phyloP scores from a whole-genome alignment of 768 basidiomycete species.

The Suillus subalutaceus region DNA sequence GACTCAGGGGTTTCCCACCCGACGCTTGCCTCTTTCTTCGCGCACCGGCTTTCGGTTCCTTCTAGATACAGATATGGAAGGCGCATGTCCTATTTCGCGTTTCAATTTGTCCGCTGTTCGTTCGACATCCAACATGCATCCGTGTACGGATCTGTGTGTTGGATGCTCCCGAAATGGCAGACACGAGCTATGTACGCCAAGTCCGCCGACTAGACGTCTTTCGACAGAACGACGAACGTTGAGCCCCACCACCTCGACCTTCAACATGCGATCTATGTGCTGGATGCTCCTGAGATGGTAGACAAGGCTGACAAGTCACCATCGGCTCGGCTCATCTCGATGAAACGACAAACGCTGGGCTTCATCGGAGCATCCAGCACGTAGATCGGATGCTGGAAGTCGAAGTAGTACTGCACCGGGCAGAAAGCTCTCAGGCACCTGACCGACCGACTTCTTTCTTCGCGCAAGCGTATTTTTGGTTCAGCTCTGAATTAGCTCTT shows the following conservation, averaged over 20 bases:
- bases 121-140: not conserved
- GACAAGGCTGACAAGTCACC: not conserved
- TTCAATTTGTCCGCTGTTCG: not conserved
- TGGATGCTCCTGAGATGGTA: not conserved
- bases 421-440: not conserved
- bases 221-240: no score
- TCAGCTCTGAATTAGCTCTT: not conserved
- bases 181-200: not conserved
- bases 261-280: not conserved
- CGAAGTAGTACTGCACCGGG: not conserved
- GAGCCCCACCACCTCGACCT: no score
- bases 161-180: not conserved
- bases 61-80: not conserved
- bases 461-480: not conserved
- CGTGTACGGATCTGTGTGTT: not conserved
- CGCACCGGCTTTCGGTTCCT: not conserved
- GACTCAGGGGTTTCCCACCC: not conserved
- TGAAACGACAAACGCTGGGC: not conserved
- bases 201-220: no score
- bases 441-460: not conserved
- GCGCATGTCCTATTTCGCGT: not conserved
- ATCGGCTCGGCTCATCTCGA: not conserved
- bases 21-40: not conserved
- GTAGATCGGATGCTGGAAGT: not conserved
- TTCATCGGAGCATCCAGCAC: not conserved